Conservation (phyloP, 352 stramenopile genomes). For the Pythium volutum region DNA sequence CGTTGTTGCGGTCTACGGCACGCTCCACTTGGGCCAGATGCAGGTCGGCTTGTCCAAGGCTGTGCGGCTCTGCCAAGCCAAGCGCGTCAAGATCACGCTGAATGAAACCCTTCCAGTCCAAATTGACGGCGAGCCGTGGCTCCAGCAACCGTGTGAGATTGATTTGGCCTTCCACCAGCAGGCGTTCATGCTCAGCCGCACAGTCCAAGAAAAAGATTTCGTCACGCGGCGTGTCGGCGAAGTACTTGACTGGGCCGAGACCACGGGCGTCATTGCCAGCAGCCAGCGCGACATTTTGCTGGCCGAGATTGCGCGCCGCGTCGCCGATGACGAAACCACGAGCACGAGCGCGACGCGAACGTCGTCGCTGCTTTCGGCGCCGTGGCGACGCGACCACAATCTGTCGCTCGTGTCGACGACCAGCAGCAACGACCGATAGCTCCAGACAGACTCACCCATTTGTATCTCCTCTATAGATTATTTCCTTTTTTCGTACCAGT, state of each 20-base stretch:
- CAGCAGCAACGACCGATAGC: conserved; percentile 20
- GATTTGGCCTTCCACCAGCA: conserved; percentile 82
- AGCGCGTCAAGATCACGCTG: conserved; percentile 51
- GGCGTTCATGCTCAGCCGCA: conserved; percentile 82
- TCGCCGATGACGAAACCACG: conserved; percentile 35
- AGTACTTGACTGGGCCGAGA: conserved; percentile 82
- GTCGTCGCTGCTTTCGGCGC: conserved; percentile 7
- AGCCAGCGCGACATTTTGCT: conserved; percentile 69
- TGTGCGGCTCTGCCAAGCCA: conserved; percentile 72
- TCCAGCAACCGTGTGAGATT: conserved; percentile 80
- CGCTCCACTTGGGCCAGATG: conserved; percentile 93
- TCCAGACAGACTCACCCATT: background rate
- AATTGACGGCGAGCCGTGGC: conserved; percentile 95
- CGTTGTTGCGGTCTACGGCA: conserved; percentile 92
- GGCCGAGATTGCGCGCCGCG: conserved; percentile 64
- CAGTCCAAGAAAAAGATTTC: conserved; percentile 69
- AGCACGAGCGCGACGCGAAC: background rate
- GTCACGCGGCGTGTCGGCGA: conserved; percentile 78
- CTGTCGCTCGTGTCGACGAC: conserved; percentile 8
- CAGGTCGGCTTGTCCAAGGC: conserved; percentile 85
- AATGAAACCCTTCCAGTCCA: conserved; percentile 82
- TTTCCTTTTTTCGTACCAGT: background rate
- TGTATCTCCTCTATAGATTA: background rate
- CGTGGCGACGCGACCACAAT: conserved; percentile 7
- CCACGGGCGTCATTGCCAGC: conserved; percentile 66